phyloP scores from a whole-genome alignment of 2,329 filamentous ascomycete species.

The Arthrobotrys pseudoclavata region DNA sequence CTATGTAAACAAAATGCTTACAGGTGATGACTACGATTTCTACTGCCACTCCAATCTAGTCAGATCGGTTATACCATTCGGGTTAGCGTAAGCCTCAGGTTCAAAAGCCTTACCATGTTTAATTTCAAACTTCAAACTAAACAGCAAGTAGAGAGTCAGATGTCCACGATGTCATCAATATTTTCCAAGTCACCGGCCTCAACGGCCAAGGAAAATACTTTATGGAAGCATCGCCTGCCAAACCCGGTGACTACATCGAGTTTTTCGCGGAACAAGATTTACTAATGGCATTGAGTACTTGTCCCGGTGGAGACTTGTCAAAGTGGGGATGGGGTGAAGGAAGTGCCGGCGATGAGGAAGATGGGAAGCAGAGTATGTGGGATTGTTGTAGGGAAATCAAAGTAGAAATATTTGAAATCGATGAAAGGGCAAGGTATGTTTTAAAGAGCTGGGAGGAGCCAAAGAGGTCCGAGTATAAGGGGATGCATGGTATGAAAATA shows the following conservation, averaged over 20 bases:
- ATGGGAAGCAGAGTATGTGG: constrained; percentile 11
- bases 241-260: constrained; percentile 75
- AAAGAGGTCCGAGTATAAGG: constrained; percentile 24
- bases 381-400: constrained; percentile 40
- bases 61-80: constrained; percentile 77
- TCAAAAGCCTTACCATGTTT: background rate
- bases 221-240: constrained; percentile 76
- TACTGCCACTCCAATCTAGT: constrained; percentile 88
- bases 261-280: constrained; percentile 86
- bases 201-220: constrained; percentile 81
- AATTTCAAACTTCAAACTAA: constrained; percentile 6
- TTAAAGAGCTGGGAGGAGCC: constrained; percentile 31
- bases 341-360: background rate
- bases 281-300: constrained; percentile 72
- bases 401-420: constrained; percentile 35
- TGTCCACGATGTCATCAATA: constrained; percentile 86
- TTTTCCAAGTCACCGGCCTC: constrained; percentile 86
- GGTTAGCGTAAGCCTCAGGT: constrained; percentile 68
- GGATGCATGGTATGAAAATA: constrained; percentile 35
- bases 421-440: constrained; percentile 12
- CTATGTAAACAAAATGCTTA: constrained; percentile 82
- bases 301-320: constrained; percentile 42
- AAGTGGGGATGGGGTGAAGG: constrained; percentile 45
- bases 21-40: constrained; percentile 79
- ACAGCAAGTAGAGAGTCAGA: constrained; percentile 73